Evolutionary conservation across 768 basidiomycete genomes (phyloP).

Genomic region (Psilocybe sp.): DNA sequence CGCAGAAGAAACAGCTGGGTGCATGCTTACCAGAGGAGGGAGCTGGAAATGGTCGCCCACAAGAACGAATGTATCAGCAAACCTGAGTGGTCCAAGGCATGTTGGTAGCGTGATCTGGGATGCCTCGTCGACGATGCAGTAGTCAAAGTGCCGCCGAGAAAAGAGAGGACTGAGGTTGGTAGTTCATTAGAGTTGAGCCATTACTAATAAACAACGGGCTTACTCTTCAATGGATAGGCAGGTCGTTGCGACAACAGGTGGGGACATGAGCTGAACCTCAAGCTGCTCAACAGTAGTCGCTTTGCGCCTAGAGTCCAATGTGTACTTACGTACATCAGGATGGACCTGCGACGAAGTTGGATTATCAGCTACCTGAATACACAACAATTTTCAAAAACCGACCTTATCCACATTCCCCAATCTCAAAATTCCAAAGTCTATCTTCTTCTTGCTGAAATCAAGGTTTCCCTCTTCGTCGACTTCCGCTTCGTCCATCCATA

Average conservation of each 20-base stretch:
- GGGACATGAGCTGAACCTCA: slow-evolving; percentile 78
- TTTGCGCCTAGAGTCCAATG: slow-evolving; percentile 52
- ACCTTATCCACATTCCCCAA: slow-evolving; percentile 94
- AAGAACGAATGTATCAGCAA: slow-evolving; percentile 87
- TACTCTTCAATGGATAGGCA: slow-evolving; percentile 94
- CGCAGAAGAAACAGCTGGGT: background rate
- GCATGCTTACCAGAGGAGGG: slow-evolving; percentile 74
- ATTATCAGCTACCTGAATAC: background rate
- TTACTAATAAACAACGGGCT: slow-evolving; percentile 25
- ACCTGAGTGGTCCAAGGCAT: slow-evolving; percentile 89
- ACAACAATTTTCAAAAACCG: slow-evolving; percentile 10
- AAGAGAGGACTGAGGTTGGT: slow-evolving; percentile 62
- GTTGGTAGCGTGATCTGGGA: slow-evolving; percentile 97
- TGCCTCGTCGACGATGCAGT: slow-evolving; percentile 97
- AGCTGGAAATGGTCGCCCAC: slow-evolving; percentile 98
- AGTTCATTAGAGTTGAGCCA: background rate
- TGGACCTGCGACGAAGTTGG: slow-evolving; percentile 57
- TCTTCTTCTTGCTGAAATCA: background rate
- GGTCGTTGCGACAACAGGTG: slow-evolving; percentile 94
- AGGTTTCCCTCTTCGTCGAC: too few relatives aligned
- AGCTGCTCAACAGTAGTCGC: slow-evolving; percentile 77
- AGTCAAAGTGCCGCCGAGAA: slow-evolving; percentile 82
- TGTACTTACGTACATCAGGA: slow-evolving; percentile 72
- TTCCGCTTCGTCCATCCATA: slow-evolving; percentile 8
- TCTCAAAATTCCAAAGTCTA: slow-evolving; percentile 72